Percentiles rank a stretch among this genome's conserved stretches.
Conservation (phyloP, 345 rosid species). For the Excoecaria cochinchinensis region DNA sequence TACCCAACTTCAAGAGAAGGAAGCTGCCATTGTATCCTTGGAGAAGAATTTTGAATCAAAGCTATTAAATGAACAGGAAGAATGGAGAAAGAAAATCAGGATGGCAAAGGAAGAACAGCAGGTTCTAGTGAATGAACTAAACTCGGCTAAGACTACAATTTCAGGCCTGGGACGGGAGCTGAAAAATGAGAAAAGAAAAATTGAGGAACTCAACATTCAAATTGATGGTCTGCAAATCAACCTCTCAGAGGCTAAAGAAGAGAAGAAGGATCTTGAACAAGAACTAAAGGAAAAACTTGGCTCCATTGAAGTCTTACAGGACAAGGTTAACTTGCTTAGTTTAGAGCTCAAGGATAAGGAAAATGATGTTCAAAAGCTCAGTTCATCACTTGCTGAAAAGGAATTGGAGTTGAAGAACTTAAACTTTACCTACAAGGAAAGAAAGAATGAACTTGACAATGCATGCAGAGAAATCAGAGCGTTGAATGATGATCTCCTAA, state of each 20-base stretch:
- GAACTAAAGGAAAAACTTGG: conserved; percentile 53
- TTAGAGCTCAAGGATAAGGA: conserved; percentile 67
- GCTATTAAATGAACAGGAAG: conserved; percentile 63
- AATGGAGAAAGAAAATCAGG: conserved; percentile 42
- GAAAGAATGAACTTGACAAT: conserved; percentile 48
- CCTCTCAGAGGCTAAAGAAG: conserved; percentile 56
- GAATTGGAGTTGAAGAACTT: conserved; percentile 57
- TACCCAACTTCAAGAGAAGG: conserved; percentile 61
- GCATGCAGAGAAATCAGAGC: conserved; percentile 48
- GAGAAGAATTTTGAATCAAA: conserved; percentile 59
- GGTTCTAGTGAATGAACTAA: conserved; percentile 52
- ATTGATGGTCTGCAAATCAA: conserved; percentile 47
- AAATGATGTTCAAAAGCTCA: conserved; percentile 45
- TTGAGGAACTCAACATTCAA: conserved; percentile 53
- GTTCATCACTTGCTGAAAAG: conserved; percentile 47
- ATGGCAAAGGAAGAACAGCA: conserved; percentile 61
- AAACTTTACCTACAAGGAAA: conserved; percentile 42
- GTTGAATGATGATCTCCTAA: conserved; percentile 43
- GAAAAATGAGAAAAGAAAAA: conserved; percentile 53
- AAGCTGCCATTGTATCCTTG: conserved; percentile 48
- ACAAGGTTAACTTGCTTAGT: conserved; percentile 49
- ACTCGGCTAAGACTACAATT: conserved; percentile 58
- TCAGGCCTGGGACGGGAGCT: conserved; percentile 69
- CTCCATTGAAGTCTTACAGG: conserved; percentile 51
- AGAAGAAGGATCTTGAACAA: conserved; percentile 55